Percentiles rank a stretch among this genome's conserved stretches.
Evolutionary conservation across 179 eudicot species (phyloP).

Genomic region (Spergularia azorica): DNA sequence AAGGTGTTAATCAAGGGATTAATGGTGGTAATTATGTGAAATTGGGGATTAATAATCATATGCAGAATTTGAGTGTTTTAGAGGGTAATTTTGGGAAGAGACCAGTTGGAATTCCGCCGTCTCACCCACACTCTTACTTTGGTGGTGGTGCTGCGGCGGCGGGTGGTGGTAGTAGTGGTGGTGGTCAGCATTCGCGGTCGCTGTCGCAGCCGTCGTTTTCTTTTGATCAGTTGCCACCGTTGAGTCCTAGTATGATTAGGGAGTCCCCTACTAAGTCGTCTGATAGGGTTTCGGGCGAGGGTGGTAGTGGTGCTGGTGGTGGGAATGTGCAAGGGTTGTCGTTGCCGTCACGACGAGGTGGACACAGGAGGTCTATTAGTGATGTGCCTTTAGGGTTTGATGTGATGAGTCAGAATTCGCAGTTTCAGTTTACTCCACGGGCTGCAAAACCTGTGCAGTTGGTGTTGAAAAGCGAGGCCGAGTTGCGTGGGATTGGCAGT

Average conservation of each 20-base stretch:
- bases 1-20: not conserved
- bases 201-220: slow-evolving; percentile 43
- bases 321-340: not conserved
- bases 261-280: slow-evolving; percentile 21
- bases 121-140: slow-evolving; percentile 35
- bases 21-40: slow-evolving; percentile 4
- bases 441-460: slow-evolving; percentile 27
- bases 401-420: slow-evolving; percentile 25
- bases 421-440: slow-evolving; percentile 24
- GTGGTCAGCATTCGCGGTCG: slow-evolving; percentile 38
- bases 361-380: slow-evolving; percentile 45
- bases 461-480: slow-evolving; percentile 39
- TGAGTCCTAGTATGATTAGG: slow-evolving; percentile 38
- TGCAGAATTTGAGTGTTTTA: slow-evolving; percentile 33
- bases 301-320: not conserved
- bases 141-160: not conserved
- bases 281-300: slow-evolving; percentile 22
- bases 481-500: slow-evolving; percentile 9
- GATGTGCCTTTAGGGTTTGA: slow-evolving; percentile 46
- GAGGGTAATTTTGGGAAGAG: slow-evolving; percentile 28
- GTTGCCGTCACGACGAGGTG: slow-evolving; percentile 37
- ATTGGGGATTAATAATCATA: slow-evolving; percentile 27
- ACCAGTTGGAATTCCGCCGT: slow-evolving; percentile 40
- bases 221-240: slow-evolving; percentile 45
- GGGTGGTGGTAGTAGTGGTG: slow-evolving; percentile 17